A percentile compares a stretch with the other conserved stretches of the same genome.
Evolutionary conservation across 1,139 yeast genomes (phyloP).

Genomic region (Pneumocystis oryctolagi): DNA sequence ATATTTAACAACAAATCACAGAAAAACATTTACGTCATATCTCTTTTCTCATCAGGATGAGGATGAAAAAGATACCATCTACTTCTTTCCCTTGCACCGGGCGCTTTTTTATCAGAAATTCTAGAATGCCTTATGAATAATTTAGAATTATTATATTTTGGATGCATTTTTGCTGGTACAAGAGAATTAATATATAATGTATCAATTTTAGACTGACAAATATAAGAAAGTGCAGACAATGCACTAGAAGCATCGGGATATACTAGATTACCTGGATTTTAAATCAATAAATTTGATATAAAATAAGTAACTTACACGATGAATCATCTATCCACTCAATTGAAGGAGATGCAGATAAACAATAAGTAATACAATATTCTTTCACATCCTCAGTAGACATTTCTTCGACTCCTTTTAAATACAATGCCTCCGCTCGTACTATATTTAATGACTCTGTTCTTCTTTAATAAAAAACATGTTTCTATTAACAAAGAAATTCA

Average conservation of each 20-base stretch:
- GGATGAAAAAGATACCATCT: conserved; percentile 12
- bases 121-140: conserved; percentile 6
- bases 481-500: not conserved
- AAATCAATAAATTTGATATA: not conserved
- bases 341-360: conserved; percentile 1
- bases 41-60: not conserved
- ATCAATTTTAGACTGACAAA: conserved; percentile 1
- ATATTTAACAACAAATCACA: not conserved
- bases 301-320: conserved; percentile 5
- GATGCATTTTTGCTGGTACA: conserved; percentile 2
- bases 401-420: conserved; percentile 8
- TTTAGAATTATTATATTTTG: conserved; percentile 5
- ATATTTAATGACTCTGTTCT: not conserved
- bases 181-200: conserved; percentile 1
- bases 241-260: conserved; percentile 5
- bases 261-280: not conserved
- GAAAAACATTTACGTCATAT: not conserved
- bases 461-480: not conserved
- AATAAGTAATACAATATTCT: conserved; percentile 2
- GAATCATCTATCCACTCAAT: conserved; percentile 11
- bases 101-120: conserved; percentile 6
- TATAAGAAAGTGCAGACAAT: conserved; percentile 3
- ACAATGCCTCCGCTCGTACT: conserved; percentile 7
- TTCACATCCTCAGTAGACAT: conserved; percentile 9
- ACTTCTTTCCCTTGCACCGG: conserved; percentile 8